These are phyloP conservation scores for Linnemannia exigua DNA, from an alignment of 192 early-diverging fungal species.

Conservation along the genomic window DNA sequence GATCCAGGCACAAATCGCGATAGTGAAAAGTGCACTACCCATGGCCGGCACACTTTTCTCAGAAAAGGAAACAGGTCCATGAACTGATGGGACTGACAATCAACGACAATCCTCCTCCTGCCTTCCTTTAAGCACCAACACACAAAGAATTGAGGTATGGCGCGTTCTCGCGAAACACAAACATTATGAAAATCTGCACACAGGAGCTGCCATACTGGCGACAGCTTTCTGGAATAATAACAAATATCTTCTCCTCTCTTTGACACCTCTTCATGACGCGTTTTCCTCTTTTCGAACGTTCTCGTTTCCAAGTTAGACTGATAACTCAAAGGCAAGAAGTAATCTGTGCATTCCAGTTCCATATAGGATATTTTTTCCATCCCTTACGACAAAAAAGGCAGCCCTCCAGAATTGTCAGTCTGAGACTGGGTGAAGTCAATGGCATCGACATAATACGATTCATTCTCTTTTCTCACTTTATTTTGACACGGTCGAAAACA, in stretches of 20 bases:
- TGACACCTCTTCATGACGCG: background rate
- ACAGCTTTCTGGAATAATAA: too few species aligned
- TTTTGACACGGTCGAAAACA: background rate
- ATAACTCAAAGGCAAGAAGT: background rate
- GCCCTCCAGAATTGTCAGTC: background rate
- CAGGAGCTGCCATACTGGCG: too few species aligned
- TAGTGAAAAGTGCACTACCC: background rate
- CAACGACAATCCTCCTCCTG: background rate
- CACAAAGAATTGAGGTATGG: too few species aligned
- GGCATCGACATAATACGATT: background rate
- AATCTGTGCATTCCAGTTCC: background rate
- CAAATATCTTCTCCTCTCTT: background rate
- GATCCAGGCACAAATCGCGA: conserved; percentile 8
- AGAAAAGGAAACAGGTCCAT: background rate
- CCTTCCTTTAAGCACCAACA: too few species aligned
- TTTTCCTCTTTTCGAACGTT: background rate
- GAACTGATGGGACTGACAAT: background rate
- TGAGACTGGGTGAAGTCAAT: background rate
- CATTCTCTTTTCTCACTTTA: background rate
- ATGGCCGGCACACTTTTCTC: background rate
- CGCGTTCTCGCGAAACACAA: too few species aligned
- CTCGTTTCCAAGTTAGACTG: background rate
- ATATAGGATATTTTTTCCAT: too few species aligned
- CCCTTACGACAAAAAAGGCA: background rate
- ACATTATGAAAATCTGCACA: too few species aligned